These are phyloP conservation scores for Pestalotiopsis sp. DNA, from an alignment of 2,329 filamentous ascomycete genomes.

Conservation along the genomic window DNA sequence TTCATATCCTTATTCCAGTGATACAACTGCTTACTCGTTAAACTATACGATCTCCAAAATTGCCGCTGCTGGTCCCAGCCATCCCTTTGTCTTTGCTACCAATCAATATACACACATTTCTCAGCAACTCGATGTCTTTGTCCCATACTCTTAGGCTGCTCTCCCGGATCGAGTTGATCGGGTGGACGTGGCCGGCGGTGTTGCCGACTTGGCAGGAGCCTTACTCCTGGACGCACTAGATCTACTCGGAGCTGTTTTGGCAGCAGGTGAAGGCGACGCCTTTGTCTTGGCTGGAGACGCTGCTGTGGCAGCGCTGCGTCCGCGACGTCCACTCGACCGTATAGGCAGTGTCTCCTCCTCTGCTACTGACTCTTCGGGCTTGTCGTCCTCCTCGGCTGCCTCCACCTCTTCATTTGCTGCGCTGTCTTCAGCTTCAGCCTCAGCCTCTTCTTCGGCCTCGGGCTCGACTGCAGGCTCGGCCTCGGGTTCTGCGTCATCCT, in stretches of 20 bases:
- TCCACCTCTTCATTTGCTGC: conserved; percentile 1
- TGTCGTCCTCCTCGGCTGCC: conserved; percentile 15
- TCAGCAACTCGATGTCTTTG: background rate
- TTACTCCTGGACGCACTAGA: conserved; percentile 2
- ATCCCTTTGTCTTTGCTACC: background rate
- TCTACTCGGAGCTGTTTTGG: background rate
- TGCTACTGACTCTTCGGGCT: conserved; percentile 20
- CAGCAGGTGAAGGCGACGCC: background rate
- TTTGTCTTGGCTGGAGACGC: background rate
- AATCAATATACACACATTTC: background rate
- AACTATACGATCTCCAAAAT: background rate
- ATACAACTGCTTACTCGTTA: background rate
- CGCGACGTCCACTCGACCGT: conserved; percentile 26
- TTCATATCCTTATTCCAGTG: background rate
- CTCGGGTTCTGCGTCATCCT: conserved; percentile 16
- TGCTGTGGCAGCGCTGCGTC: conserved; percentile 14
- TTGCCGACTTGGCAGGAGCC: conserved; percentile 3
- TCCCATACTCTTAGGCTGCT: background rate
- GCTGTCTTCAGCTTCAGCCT: background rate
- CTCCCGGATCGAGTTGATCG: background rate
- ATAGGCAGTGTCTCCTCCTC: conserved; percentile 22
- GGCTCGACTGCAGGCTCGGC: conserved; percentile 14
- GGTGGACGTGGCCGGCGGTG: background rate
- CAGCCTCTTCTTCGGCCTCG: conserved; percentile 11
- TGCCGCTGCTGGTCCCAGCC: background rate